phyloP scores from a whole-genome alignment of 1,284 basidiomycete genomes.

The Rhodotorula sp. region DNA sequence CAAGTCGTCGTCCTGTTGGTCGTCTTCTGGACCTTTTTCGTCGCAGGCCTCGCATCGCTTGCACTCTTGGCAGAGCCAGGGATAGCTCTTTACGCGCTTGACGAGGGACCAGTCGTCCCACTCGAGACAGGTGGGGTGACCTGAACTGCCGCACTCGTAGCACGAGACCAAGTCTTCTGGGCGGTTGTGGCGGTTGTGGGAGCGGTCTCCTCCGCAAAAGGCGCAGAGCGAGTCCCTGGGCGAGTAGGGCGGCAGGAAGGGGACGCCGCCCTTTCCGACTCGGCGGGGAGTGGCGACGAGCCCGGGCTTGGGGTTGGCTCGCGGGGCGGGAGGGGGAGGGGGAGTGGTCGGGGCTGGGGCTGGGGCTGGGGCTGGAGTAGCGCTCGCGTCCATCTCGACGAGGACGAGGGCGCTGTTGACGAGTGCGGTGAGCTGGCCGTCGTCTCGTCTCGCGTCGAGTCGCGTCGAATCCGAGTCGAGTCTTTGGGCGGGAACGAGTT shows the following conservation, averaged over 20 bases:
- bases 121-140: constrained; percentile 33
- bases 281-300: constrained; percentile 17
- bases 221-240: constrained; percentile 44
- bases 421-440: too few relatives aligned
- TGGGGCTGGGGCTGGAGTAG: too few relatives aligned
- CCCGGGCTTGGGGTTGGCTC: constrained; percentile 19
- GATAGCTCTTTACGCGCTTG: constrained; percentile 55
- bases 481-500: too few relatives aligned
- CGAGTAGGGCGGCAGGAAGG: constrained; percentile 25
- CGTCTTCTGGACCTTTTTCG: constrained; percentile 76
- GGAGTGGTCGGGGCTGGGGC: neutral
- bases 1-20: constrained; percentile 57
- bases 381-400: too few relatives aligned
- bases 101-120: constrained; percentile 48
- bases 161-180: constrained; percentile 46
- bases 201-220: constrained; percentile 45
- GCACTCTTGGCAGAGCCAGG: constrained; percentile 89
- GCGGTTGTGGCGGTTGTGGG: constrained; percentile 34
- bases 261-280: constrained; percentile 22
- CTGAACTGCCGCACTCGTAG: constrained; percentile 48
- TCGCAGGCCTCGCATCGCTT: constrained; percentile 88
- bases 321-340: neutral
- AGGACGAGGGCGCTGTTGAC: too few relatives aligned
- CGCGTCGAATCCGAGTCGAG: too few relatives aligned
- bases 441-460: too few relatives aligned